Conservation (phyloP, 495 filamentous ascomycete genomes). For the Penicillium salamii region DNA sequence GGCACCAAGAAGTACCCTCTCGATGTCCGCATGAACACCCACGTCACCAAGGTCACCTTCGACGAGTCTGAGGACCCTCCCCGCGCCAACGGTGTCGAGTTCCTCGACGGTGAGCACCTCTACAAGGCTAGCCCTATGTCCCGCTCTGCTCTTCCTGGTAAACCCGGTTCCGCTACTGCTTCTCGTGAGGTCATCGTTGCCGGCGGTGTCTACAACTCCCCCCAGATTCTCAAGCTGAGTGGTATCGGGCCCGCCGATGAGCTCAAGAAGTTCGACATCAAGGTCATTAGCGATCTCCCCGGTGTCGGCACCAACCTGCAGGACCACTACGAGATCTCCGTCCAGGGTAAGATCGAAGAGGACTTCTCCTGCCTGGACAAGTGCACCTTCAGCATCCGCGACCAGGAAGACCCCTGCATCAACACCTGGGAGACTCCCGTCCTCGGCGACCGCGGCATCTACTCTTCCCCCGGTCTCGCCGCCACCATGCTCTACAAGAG, state of each 20-base stretch:
- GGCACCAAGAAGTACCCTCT: constrained; percentile 56
- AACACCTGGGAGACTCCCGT: constrained; percentile 36
- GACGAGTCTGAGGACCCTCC: constrained; percentile 41
- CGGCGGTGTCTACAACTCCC: constrained; percentile 60
- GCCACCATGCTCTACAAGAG: constrained; percentile 47
- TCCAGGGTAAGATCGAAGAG: constrained; percentile 42
- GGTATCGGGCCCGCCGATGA: constrained; percentile 57
- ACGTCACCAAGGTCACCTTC: constrained; percentile 60
- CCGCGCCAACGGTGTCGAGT: constrained; percentile 60
- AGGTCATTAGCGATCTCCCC: constrained; percentile 53
- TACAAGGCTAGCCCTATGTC: constrained; percentile 56
- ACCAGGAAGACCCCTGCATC: constrained; percentile 41
- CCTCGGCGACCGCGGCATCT: constrained; percentile 43
- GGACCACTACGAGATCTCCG: constrained; percentile 58
- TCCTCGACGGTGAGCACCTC: constrained; percentile 55
- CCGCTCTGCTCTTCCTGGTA: constrained; percentile 28
- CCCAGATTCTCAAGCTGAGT: constrained; percentile 61
- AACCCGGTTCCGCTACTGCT: constrained; percentile 43
- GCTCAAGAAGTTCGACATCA: constrained; percentile 49
- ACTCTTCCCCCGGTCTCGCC: constrained; percentile 48
- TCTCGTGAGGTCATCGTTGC: constrained; percentile 58
- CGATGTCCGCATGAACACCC: constrained; percentile 56
- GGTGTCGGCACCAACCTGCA: constrained; percentile 67
- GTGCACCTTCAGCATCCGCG: constrained; percentile 10
- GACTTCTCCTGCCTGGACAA: constrained; percentile 37